Evolutionary conservation across 257 asterid genomes (phyloP), one percentile per base, ranked within the genome.

Genomic region (Asclepias syriaca): DNA sequence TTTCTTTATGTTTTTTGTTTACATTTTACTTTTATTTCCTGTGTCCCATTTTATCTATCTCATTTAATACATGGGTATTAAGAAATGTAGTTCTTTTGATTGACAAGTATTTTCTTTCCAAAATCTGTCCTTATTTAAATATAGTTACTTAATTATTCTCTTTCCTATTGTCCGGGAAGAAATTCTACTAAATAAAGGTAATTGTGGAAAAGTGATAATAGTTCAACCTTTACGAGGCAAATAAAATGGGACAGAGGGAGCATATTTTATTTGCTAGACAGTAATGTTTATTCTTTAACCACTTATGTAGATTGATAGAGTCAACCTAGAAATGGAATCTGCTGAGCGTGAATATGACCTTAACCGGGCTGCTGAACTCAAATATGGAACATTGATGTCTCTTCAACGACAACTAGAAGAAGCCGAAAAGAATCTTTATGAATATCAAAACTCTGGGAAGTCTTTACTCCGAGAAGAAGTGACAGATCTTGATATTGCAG

Each of bases 331-430:
- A 88, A 90, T 90, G 95, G 95, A 93, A 80, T 95, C 96, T 76
- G 97, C 98, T 70, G 97, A 93, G 85, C 97, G 98, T 16, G 97
- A 90, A 75, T 90, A 93, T 85, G 87, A 93, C 80, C 86, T 93
- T 29, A 93, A 77, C 75, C 97, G 94, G 69, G 97, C 98, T 34
- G 97, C 98, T 77, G 97, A 93, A 80, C 98, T 93, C 73, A 93
- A 90, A 72, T 90, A 93, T 45, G 95, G 98, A 65, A 93, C 95
- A n/a, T 45, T 89, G 77, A 89, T 83, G 66, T 79, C 95, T 27
- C 97, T 93, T 77, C 97, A 90, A 65, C 93, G 88, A 70, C 95
- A 93, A 83, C 93, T 93, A 37, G 92, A 85, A 68, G 92, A 86
- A 77, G 89, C 96, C 27, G 97, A 93, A 77, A 89, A 82, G 66